Base-by-base conservation (phyloP, 192 early-diverging fungal species). In the Nowakowskiella sp. region DNA sequence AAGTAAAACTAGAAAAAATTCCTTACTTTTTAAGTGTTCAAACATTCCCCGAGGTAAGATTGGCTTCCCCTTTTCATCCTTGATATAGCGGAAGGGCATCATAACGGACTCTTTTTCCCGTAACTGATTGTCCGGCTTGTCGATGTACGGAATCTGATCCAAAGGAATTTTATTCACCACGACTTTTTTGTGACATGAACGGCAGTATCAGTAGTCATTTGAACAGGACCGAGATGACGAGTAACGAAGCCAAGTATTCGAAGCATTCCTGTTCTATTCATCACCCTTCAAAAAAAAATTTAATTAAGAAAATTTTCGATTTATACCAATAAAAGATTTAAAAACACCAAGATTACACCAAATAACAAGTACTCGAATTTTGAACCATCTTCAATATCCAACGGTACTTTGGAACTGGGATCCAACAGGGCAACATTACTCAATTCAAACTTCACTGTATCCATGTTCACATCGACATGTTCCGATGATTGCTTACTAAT, bases 151-250 rank as follows among this genome's bases (percentile, higher is more conserved):
- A 7, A 90, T 72, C 54, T 87, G 21, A 23, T 71, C 63, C 60
- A 90, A 59, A 33, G 74, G 69, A 31, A 65, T 79, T 56, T 73
- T 70, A 29, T 82, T 69, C 50, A 86, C 80, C 9, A 90, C 57
- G 1, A 90, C 70, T 23, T 69, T 63, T 82, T 70, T 10, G 88
- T 73, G 13, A 88, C 86, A 42, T 83, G 65, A 42, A 88, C 71
- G 2, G 86, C 86, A 6, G 88, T 90, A 43, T 90, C 88, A 1
- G 88, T 90, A 26, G 88, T 88, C 88, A 90, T 90, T 58, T 90
- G 88, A 9, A 83, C 66, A 1, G 76, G 62, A 16, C 86, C 88
- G 54, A 90, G 67, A 42, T 84, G 83, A 39, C 88, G 72, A 8
- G 72, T 74, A 16, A 70, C 70, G 59, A 88, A 88, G 27, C 85